Evolutionary conservation across 139 green algal genomes (phyloP).

Genomic region (Dunaliella primolecta): DNA sequence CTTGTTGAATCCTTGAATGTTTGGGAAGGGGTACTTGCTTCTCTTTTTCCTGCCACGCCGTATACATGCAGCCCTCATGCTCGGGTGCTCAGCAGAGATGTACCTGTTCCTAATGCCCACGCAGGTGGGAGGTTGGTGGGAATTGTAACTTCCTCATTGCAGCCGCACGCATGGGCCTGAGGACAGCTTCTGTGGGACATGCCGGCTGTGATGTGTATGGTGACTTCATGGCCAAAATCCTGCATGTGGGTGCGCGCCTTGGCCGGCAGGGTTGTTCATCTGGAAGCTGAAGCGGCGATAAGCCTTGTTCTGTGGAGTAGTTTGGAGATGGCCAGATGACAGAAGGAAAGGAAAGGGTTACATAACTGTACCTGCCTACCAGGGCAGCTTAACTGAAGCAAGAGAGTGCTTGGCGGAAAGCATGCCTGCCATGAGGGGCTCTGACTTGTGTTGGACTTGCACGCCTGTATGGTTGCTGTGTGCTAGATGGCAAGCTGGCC

Average conservation of each 20-base stretch:
- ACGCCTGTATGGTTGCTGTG: too few relatives aligned
- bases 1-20: too few relatives aligned
- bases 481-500: too few relatives aligned
- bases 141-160: slow-evolving; percentile 93
- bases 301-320: background rate
- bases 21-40: too few relatives aligned
- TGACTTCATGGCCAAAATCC: slow-evolving; percentile 66
- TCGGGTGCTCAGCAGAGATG: too few relatives aligned
- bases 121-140: slow-evolving; percentile 76
- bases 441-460: background rate
- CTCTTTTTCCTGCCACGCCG: too few relatives aligned
- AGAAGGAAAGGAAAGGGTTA: too few relatives aligned
- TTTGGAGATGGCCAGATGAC: background rate
- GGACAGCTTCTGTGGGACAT: slow-evolving; percentile 66
- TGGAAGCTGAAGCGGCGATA: background rate
- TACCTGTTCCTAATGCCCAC: background rate
- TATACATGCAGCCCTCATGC: too few relatives aligned
- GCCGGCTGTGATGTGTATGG: slow-evolving; percentile 81
- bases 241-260: slow-evolving; percentile 51
- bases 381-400: too few relatives aligned
- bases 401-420: background rate
- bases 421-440: background rate
- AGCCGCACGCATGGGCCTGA: slow-evolving; percentile 78
- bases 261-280: background rate
- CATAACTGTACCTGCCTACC: too few relatives aligned